Evolutionary conservation across 73 alveolate species (phyloP), one percentile per base, ranked within the genome.

Genomic region (Paramecium octaurelia): DNA sequence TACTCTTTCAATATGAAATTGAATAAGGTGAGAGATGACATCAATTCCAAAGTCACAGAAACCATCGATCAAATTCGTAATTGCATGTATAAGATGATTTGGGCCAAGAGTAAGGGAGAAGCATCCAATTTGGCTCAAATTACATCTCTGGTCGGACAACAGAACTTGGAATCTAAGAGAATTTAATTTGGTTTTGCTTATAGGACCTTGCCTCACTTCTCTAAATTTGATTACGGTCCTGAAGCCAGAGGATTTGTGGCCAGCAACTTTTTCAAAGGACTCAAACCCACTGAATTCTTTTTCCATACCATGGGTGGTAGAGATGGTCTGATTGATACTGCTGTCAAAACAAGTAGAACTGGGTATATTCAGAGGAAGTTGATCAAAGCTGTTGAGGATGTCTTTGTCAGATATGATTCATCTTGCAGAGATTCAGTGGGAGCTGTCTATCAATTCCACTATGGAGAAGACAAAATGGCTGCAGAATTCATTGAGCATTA

Each of bases 231-330:
- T 96, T 98, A 98, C 95, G 99, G 99, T 46, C 99, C 99, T 40
- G 99, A 98, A 92, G 96, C 99, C 34, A 98, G 99, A 93, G 99
- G 99, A 58, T 99, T 99, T 88, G 99, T 99, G 20, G 99, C 97
- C 87, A 98, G 97, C 96, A 97, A 99, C 35, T 99, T 98, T 93
- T 95, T 11, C 98, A 99, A 92, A 71, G 94, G 99, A 96, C 86
- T 99, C 69, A 96, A 97, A 64, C 98, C 99, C 0, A 95, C 98
- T 20, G 99, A 99, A 93, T 99, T 99, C 96, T 99, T 98, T 92
- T 99, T 99, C 97, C 99, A 99, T 95, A 98, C 99, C 46, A 97
- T 98, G 98, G 99, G 99, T 38, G 99, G 99, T 31, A 95, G 99
- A 92, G 99, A 98, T 83, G 99, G 99, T 20, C 93, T 99, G 58